These are phyloP conservation scores for Prunus salicina DNA, from an alignment of 306 rosid species.

Conservation along the genomic window DNA sequence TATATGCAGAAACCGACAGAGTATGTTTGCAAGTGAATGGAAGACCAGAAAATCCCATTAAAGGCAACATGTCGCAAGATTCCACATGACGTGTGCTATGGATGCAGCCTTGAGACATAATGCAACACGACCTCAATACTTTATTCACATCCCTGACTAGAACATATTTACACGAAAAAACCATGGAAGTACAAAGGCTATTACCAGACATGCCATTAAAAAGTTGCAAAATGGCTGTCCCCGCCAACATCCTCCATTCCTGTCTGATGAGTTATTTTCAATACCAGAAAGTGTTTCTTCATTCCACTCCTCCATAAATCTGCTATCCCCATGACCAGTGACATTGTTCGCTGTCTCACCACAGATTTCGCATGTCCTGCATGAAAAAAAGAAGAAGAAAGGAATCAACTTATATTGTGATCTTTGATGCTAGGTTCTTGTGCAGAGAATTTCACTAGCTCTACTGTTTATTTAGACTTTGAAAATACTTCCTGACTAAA, in stretches of 20 bases:
- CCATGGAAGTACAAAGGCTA: slow-evolving; percentile 97
- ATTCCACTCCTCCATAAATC: slow-evolving; percentile 83
- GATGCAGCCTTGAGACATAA: slow-evolving; percentile 25
- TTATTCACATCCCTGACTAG: slow-evolving; percentile 39
- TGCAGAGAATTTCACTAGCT: background rate
- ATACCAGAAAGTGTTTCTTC: slow-evolving; percentile 50
- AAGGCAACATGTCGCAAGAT: slow-evolving; percentile 22
- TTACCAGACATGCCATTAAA: slow-evolving; percentile 93
- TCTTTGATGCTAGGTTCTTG: slow-evolving; percentile 6
- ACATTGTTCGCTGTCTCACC: slow-evolving; percentile 71
- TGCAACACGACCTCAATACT: slow-evolving; percentile 4
- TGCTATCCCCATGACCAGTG: slow-evolving; percentile 42
- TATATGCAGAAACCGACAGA: slow-evolving; percentile 2
- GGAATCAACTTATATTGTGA: slow-evolving; percentile 1
- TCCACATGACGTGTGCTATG: slow-evolving; percentile 19
- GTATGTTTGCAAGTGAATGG: slow-evolving; percentile 15
- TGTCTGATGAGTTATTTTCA: slow-evolving; percentile 31
- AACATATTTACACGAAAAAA: slow-evolving; percentile 84
- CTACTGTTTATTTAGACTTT: background rate
- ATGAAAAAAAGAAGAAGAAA: slow-evolving; percentile 2
- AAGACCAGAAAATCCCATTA: slow-evolving; percentile 7
- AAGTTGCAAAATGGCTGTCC: slow-evolving; percentile 97
- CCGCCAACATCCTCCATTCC: slow-evolving; percentile 62
- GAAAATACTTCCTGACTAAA: background rate
- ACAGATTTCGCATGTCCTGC: slow-evolving; percentile 86